These are phyloP conservation scores for Acer campestre DNA, from an alignment of 345 rosid genomes.

Conservation along the genomic window DNA sequence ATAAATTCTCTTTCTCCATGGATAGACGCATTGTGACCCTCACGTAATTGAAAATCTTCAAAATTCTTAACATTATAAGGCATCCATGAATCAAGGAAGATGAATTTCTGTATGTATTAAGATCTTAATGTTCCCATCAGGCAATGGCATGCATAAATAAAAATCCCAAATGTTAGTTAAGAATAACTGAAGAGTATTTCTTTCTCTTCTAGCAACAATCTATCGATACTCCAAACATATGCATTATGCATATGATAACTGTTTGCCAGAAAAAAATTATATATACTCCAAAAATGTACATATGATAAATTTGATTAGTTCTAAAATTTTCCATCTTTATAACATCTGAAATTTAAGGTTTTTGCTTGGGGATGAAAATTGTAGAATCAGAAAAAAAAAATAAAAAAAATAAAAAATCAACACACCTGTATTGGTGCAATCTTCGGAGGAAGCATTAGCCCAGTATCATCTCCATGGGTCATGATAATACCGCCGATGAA, in stretches of 20 bases:
- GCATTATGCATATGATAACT: neutral
- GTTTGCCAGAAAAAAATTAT: neutral
- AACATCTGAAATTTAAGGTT: neutral
- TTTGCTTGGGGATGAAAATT: neutral
- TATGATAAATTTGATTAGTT: neutral
- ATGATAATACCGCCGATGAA: conserved; percentile 96
- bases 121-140: neutral
- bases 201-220: neutral
- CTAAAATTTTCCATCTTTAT: conserved; percentile 1
- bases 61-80: neutral
- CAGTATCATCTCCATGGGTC: conserved; percentile 97
- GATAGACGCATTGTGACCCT: neutral
- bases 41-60: neutral
- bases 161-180: neutral
- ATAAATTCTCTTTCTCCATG: neutral
- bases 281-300: neutral
- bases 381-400: neutral
- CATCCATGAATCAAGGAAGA: neutral
- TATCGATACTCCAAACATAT: neutral
- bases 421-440: conserved; percentile 86
- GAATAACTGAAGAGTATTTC: neutral
- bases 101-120: neutral
- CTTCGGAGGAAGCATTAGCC: conserved; percentile 90
- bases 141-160: neutral
- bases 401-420: conserved; percentile 1